These are phyloP conservation scores for Leccinellum albellum DNA, from an alignment of 768 basidiomycete genomes.

Conservation along the genomic window DNA sequence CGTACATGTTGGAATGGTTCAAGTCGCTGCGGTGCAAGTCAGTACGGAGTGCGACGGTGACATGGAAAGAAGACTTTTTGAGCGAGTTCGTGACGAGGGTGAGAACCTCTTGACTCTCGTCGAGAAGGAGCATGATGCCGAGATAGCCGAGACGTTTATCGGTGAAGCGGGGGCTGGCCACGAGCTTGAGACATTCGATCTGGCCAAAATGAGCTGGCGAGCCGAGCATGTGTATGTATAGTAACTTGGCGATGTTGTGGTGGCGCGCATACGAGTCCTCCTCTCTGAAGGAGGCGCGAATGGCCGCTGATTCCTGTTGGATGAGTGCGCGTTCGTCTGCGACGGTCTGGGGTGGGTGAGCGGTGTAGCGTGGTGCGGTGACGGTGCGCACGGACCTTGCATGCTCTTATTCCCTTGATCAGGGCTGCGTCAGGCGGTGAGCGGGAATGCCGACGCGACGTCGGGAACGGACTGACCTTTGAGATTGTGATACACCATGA, in stretches of 20 bases:
- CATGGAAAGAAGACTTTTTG: conserved; percentile 68
- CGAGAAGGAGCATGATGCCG: conserved; percentile 95
- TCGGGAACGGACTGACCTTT: conserved; percentile 51
- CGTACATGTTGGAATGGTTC: conserved; percentile 99
- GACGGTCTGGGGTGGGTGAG: conserved; percentile 64
- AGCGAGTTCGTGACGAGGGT: conserved; percentile 97
- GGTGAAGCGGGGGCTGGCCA: conserved; percentile 90
- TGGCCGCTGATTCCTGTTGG: conserved; percentile 95
- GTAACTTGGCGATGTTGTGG: conserved; percentile 95
- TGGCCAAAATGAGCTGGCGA: conserved; percentile 99
- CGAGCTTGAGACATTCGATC: conserved; percentile 94
- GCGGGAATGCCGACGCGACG: conserved; percentile 1
- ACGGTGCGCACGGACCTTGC: conserved; percentile 64
- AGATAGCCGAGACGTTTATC: conserved; percentile 97
- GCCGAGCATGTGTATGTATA: conserved; percentile 99
- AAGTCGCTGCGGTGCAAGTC: conserved; percentile 66
- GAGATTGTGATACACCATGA: conserved; percentile 82
- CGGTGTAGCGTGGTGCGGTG: conserved; percentile 8
- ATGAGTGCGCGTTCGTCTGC: conserved; percentile 97
- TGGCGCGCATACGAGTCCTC: conserved; percentile 94
- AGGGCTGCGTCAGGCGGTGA: conserved; percentile 57
- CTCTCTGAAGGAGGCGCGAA: conserved; percentile 94
- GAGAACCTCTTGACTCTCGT: conserved; percentile 96
- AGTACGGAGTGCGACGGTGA: conserved; percentile 4
- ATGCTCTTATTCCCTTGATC: conserved; percentile 96